These are phyloP conservation scores for Collybia nuda DNA, from an alignment of 768 basidiomycete genomes.

Conservation along the genomic window DNA sequence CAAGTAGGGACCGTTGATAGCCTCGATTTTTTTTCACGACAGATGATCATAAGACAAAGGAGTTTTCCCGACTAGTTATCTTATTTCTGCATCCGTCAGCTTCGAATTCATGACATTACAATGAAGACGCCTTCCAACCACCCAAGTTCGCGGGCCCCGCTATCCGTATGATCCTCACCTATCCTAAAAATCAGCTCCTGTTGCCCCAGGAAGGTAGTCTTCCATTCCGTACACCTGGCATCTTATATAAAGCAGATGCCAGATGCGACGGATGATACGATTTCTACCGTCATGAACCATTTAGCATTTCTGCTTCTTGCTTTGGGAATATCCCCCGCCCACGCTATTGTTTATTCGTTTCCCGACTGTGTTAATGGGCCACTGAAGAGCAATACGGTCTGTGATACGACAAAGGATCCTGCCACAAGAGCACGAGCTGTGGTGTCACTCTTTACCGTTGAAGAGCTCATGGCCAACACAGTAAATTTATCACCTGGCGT, in stretches of 20 bases:
- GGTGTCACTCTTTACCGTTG: constrained; percentile 46
- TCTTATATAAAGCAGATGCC: background rate
- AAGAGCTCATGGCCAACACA: constrained; percentile 52
- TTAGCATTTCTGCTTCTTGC: constrained; percentile 2
- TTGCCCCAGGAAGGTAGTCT: too few species aligned
- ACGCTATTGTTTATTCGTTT: constrained; percentile 33
- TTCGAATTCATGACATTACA: too few species aligned
- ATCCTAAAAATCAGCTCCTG: too few species aligned
- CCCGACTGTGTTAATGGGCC: constrained; percentile 50
- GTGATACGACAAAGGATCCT: constrained; percentile 43
- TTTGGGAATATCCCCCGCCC: constrained; percentile 1
- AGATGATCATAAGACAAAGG: too few species aligned
- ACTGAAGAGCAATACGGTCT: constrained; percentile 44
- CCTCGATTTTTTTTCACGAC: too few species aligned
- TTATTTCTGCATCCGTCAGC: too few species aligned
- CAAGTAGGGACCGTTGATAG: too few species aligned
- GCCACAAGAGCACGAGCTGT: constrained; percentile 49
- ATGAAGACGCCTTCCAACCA: too few species aligned
- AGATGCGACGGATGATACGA: background rate
- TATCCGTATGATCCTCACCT: too few species aligned
- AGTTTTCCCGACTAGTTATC: too few species aligned
- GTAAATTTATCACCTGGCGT: constrained; percentile 50
- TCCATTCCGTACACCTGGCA: background rate
- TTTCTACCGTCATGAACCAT: background rate
- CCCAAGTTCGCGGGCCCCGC: too few species aligned